phyloP scores from a whole-genome alignment of 306 rosid genomes.

The Ormosia emarginata region DNA sequence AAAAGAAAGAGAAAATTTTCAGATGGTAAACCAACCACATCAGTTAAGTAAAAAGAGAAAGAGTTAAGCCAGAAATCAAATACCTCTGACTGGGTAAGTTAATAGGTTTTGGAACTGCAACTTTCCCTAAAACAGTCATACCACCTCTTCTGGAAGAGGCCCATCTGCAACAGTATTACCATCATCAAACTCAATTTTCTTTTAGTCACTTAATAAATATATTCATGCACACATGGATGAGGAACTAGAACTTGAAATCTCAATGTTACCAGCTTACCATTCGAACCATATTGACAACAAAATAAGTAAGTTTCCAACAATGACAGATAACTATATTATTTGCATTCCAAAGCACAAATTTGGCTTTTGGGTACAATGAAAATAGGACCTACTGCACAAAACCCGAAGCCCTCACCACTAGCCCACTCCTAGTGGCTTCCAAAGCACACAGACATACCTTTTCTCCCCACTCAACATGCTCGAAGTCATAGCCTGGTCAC shows the following conservation, averaged over 20 bases:
- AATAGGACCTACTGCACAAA: background rate
- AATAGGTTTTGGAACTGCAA: conserved; percentile 89
- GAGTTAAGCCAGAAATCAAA: conserved; percentile 21
- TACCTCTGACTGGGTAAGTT: conserved; percentile 98
- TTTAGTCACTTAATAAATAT: background rate
- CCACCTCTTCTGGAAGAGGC: conserved; percentile 81
- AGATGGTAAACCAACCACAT: conserved; percentile 25
- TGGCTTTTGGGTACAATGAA: background rate
- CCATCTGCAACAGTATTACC: conserved; percentile 57
- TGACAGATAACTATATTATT: background rate
- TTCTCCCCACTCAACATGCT: conserved; percentile 83
- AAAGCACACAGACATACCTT: conserved; percentile 48
- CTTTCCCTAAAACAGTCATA: conserved; percentile 93
- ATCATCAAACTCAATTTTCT: conserved; percentile 10
- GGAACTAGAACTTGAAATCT: background rate
- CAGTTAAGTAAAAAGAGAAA: conserved; percentile 5
- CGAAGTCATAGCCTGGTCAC: conserved; percentile 61
- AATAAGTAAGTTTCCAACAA: background rate
- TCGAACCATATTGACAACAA: conserved; percentile 3
- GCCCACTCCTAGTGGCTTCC: background rate
- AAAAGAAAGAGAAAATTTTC: conserved; percentile 24
- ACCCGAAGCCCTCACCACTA: background rate
- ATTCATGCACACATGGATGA: background rate
- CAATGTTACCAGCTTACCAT: background rate
- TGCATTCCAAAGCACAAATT: background rate